Conservation (phyloP, 1,284 basidiomycete genomes). For the Kwoniella shivajii region DNA sequence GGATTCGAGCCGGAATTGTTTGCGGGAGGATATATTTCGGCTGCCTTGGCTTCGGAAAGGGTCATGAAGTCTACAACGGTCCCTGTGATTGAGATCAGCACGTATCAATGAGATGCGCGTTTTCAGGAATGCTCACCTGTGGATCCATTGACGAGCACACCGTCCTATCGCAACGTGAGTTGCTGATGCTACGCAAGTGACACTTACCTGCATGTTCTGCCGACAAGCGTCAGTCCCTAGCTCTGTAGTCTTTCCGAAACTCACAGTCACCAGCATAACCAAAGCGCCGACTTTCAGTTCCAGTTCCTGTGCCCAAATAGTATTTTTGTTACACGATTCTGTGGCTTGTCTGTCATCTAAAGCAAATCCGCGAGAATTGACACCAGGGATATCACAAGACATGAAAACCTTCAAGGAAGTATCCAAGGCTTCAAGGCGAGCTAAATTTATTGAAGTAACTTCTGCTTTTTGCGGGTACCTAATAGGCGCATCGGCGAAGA, state of each 20-base stretch:
- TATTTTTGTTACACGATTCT: constrained; percentile 28
- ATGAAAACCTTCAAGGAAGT: constrained; percentile 18
- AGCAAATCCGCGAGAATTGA: constrained; percentile 21
- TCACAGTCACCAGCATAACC: constrained; percentile 46
- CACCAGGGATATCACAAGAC: constrained; percentile 28
- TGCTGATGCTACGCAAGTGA: neutral
- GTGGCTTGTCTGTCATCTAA: constrained; percentile 27
- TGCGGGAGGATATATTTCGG: constrained; percentile 15
- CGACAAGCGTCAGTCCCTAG: neutral
- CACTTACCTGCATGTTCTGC: constrained; percentile 31
- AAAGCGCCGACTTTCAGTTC: constrained; percentile 39
- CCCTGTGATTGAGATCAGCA: constrained; percentile 12
- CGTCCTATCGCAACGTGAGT: constrained; percentile 11
- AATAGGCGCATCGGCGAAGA: constrained; percentile 3
- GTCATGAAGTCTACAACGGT: constrained; percentile 30
- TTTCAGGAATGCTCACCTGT: constrained; percentile 14
- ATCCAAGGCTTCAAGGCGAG: constrained; percentile 23
- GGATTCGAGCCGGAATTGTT: constrained; percentile 3
- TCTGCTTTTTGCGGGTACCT: constrained; percentile 28
- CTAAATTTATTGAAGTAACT: constrained; percentile 32
- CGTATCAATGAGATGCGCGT: neutral
- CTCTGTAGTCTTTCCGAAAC: neutral
- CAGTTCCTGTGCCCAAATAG: constrained; percentile 33
- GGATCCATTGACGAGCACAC: constrained; percentile 28
- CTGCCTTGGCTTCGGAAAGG: constrained; percentile 13